A percentile compares a stretch with the other conserved stretches of the same genome.
These are phyloP conservation scores for Primulina tabacum DNA, from an alignment of 257 asterid species.

Conservation along the genomic window DNA sequence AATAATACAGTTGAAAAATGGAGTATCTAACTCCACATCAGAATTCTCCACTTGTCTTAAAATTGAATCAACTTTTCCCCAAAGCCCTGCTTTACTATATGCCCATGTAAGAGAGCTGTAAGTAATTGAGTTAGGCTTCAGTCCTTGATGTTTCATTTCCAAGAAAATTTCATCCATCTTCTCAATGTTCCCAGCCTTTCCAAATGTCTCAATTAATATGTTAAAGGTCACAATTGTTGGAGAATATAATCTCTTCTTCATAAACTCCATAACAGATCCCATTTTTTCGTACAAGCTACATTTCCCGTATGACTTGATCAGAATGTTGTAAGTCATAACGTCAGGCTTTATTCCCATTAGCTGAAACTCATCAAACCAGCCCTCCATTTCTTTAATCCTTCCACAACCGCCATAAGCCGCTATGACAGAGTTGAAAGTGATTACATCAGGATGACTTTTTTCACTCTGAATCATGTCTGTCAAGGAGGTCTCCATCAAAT, in stretches of 20 bases:
- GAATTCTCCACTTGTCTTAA: slow-evolving; percentile 79
- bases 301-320: slow-evolving; percentile 67
- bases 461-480: slow-evolving; percentile 63
- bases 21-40: slow-evolving; percentile 71
- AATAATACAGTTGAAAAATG: slow-evolving; percentile 72
- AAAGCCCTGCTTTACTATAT: slow-evolving; percentile 59
- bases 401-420: slow-evolving; percentile 78
- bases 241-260: slow-evolving; percentile 68
- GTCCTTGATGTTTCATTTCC: slow-evolving; percentile 76
- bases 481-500: slow-evolving; percentile 63
- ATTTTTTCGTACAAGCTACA: slow-evolving; percentile 55
- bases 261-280: slow-evolving; percentile 66
- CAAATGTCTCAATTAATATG: slow-evolving; percentile 66
- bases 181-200: slow-evolving; percentile 60
- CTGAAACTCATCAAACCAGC: slow-evolving; percentile 85
- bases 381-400: slow-evolving; percentile 70
- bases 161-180: slow-evolving; percentile 78
- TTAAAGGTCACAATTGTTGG: slow-evolving; percentile 78
- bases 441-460: slow-evolving; percentile 56
- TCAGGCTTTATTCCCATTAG: slow-evolving; percentile 81
- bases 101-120: slow-evolving; percentile 73
- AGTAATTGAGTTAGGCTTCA: slow-evolving; percentile 82
- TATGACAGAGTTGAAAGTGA: slow-evolving; percentile 70
- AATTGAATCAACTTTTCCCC: slow-evolving; percentile 59
- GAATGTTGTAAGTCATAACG: slow-evolving; percentile 62